Evolutionary conservation across 805 yeast genomes (phyloP).

Genomic region (Isabelozyma heimii): DNA sequence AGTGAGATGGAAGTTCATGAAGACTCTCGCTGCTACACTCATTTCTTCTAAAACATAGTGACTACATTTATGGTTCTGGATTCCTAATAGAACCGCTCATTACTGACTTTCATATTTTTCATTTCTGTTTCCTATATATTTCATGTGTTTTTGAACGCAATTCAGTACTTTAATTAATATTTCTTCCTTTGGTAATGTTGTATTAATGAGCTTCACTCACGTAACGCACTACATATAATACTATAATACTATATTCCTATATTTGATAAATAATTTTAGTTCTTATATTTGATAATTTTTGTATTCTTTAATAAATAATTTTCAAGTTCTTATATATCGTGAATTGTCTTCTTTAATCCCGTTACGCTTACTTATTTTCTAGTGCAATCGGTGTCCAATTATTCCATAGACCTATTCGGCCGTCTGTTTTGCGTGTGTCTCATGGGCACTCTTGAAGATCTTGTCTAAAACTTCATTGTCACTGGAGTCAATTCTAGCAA

Average conservation of each 20-base stretch:
- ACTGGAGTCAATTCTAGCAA: conserved; percentile 38
- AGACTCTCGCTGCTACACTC: conserved; percentile 76
- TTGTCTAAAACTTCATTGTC: conserved; percentile 39
- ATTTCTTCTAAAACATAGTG: conserved; percentile 53
- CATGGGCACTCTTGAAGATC: conserved; percentile 47
- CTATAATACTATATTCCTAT: too few species aligned
- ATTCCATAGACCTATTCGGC: too few species aligned
- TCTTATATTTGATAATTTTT: not conserved
- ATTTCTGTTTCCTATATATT: not conserved
- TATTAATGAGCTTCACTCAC: too few species aligned
- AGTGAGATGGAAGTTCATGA: conserved; percentile 81
- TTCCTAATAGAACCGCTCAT: not conserved
- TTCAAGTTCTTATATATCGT: not conserved
- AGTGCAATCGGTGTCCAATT: too few species aligned
- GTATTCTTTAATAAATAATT: too few species aligned
- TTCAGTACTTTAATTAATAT: not conserved
- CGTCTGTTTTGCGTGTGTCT: conserved; percentile 14
- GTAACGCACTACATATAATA: too few species aligned
- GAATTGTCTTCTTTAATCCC: not conserved
- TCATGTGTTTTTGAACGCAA: not conserved
- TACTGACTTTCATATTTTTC: too few species aligned
- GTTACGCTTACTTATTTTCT: not conserved
- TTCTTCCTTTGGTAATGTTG: too few species aligned
- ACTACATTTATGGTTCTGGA: not conserved
- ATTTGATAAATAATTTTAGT: too few species aligned